Evolutionary conservation across 352 stramenopile species (phyloP), one percentile per base, ranked within the genome.

Genomic region (Globisporangium yorkense): DNA sequence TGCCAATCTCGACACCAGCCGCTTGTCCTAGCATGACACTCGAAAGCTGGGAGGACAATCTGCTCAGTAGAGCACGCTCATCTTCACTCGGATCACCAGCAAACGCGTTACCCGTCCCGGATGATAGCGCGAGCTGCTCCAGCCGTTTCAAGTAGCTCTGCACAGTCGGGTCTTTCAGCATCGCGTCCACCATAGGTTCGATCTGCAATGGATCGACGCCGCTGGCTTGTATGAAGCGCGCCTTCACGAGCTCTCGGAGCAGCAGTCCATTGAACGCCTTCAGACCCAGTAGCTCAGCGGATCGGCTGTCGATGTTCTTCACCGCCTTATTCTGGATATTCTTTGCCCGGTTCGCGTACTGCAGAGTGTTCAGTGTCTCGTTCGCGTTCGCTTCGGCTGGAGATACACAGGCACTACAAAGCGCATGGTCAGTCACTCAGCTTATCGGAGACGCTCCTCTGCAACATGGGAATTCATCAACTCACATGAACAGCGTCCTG

Each of bases 241-340:
- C 70, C 53, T 82, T 90, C 16, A 92, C 62, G 2, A 94, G 57
- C 40, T 92, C 86, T 47, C 74, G 75, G 10, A 76, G 77, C 1
- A 96, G 56, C 15, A 96, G 46, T 5, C 76, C 62, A 44, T 89
- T 88, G 20, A 90, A 76, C 0, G 83, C 76, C 51, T 87, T 86
- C 35, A 91, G 56, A n/a, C 67, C 73, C 20, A 83, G 59, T 0
- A 96, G 52, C 54, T 96, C 82, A 0, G 77, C 81, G 13, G 84
- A 90, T 13, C 78, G 70, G n/a, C 70, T 79, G 67, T 96, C 84
- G 35, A 96, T 79, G 45, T 96, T 96, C 53, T 96, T 96, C 27
- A 96, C 73, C 4, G 86, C 86, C 59, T 96, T 96, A 58, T 96
- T 96, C 40, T 94, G 86, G 54, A 96, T 96, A 51, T 94, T 94